Evolutionary conservation across 2,329 filamentous ascomycete genomes (phyloP).

Genomic region (Penicillium sp.): DNA sequence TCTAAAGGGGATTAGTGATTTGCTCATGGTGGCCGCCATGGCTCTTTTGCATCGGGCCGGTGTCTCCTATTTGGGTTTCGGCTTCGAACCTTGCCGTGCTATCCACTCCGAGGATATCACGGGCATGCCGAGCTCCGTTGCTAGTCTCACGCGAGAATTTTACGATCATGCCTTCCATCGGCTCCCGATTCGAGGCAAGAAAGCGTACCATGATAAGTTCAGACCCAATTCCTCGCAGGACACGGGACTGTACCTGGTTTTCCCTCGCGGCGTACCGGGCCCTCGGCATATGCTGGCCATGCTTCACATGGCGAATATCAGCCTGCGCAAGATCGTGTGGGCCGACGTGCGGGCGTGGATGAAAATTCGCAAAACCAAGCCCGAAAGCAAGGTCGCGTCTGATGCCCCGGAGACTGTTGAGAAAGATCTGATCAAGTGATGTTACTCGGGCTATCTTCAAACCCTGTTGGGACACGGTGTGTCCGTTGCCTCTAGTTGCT

Average conservation of each 20-base stretch:
- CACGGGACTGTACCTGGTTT: constrained; percentile 36
- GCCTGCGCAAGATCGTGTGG: constrained; percentile 27
- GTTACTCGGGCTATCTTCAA: neutral
- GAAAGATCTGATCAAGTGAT: neutral
- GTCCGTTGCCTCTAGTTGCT: neutral
- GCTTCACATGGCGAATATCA: constrained; percentile 42
- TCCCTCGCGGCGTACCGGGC: constrained; percentile 33
- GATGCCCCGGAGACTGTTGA: neutral
- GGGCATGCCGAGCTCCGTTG: constrained; percentile 30
- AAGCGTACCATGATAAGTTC: constrained; percentile 43
- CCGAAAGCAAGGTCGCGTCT: neutral
- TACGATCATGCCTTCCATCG: constrained; percentile 34
- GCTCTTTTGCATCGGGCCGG: constrained; percentile 34
- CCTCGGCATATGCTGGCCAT: constrained; percentile 34
- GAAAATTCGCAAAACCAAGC: constrained; percentile 2
- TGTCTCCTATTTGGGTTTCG: constrained; percentile 39
- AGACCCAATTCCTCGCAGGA: constrained; percentile 34
- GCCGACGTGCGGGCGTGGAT: constrained; percentile 12
- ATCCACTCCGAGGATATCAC: constrained; percentile 29
- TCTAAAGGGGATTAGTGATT: constrained; percentile 39
- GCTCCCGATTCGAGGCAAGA: constrained; percentile 40
- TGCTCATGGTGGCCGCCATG: constrained; percentile 41
- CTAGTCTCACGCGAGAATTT: constrained; percentile 29
- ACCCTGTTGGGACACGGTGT: neutral
- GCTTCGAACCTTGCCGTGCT: constrained; percentile 37